These are phyloP conservation scores for Umbelopsis sp. DNA, from an alignment of 192 early-diverging fungal genomes.

Conservation along the genomic window DNA sequence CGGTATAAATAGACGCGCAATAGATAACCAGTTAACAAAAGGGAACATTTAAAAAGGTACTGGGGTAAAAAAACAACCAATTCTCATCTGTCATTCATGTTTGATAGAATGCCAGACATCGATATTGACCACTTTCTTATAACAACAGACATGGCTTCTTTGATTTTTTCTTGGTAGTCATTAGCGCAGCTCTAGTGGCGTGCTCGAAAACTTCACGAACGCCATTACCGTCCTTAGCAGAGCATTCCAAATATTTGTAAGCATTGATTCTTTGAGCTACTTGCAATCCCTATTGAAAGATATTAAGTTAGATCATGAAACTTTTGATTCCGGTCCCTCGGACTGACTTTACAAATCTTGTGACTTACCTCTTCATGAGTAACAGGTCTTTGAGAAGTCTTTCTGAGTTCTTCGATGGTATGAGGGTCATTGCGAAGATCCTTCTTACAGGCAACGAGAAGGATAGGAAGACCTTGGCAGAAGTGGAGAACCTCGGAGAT, in stretches of 20 bases:
- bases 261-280: constrained; percentile 81
- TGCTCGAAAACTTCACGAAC: constrained; percentile 87
- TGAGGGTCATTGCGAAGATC: constrained; percentile 83
- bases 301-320: not conserved
- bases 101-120: too few species aligned
- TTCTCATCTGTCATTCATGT: too few species aligned
- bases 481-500: constrained; percentile 88
- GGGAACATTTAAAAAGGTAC: too few species aligned
- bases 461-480: constrained; percentile 81
- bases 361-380: constrained; percentile 64
- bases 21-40: too few species aligned
- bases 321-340: not conserved
- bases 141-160: constrained; percentile 3
- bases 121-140: too few species aligned
- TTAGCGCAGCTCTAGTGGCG: constrained; percentile 81
- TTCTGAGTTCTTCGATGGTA: constrained; percentile 77
- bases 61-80: too few species aligned
- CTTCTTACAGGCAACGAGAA: constrained; percentile 88
- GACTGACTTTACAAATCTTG: too few species aligned
- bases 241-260: constrained; percentile 85
- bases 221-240: constrained; percentile 76
- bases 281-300: constrained; percentile 55
- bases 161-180: constrained; percentile 27
- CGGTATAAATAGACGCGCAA: too few species aligned
- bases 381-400: constrained; percentile 76